A percentile compares a stretch with the other conserved stretches of the same genome.
Evolutionary conservation across 192 early-diverging fungal species (phyloP).

Genomic region (Coemansia sp.): DNA sequence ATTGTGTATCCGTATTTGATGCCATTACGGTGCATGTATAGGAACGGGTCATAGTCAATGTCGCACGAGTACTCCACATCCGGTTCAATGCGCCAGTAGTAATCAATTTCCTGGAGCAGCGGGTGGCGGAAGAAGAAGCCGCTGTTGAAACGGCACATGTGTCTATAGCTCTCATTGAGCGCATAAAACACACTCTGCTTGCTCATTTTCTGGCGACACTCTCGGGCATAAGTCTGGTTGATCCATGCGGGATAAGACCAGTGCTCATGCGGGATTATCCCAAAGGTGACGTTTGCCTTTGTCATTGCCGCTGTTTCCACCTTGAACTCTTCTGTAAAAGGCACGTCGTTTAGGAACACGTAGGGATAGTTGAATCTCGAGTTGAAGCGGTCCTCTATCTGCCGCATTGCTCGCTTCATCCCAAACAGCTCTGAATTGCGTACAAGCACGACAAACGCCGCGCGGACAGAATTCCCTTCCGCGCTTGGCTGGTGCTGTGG

Average conservation of each 20-base stretch:
- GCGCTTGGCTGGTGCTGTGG: conserved; percentile 19
- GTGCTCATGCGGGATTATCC: conserved; percentile 66
- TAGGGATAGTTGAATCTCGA: conserved; percentile 78
- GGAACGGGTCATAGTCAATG: conserved; percentile 83
- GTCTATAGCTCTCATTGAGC: conserved; percentile 67
- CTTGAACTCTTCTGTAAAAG: conserved; percentile 72
- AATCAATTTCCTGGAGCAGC: conserved; percentile 69
- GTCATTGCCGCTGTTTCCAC: conserved; percentile 57
- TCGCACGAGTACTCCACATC: conserved; percentile 79
- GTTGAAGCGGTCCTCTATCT: conserved; percentile 84
- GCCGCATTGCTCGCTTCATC: conserved; percentile 63
- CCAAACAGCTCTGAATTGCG: conserved; percentile 69
- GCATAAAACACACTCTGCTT: conserved; percentile 62
- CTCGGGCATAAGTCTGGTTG: conserved; percentile 59
- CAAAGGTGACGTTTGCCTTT: conserved; percentile 63
- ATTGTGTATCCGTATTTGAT: conserved; percentile 85
- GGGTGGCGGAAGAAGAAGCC: conserved; percentile 80
- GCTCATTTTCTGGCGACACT: conserved; percentile 59
- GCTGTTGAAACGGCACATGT: conserved; percentile 79
- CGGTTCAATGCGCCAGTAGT: conserved; percentile 90
- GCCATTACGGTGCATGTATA: conserved; percentile 71
- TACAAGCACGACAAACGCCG: conserved; percentile 76
- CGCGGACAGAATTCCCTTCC: conserved; percentile 50
- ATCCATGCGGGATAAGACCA: conserved; percentile 86
- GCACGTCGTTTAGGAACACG: conserved; percentile 82